Evolutionary conservation across 2,329 filamentous ascomycete genomes (phyloP), one percentile per base, ranked within the genome.

Genomic region (Xylaria hypoxylon): DNA sequence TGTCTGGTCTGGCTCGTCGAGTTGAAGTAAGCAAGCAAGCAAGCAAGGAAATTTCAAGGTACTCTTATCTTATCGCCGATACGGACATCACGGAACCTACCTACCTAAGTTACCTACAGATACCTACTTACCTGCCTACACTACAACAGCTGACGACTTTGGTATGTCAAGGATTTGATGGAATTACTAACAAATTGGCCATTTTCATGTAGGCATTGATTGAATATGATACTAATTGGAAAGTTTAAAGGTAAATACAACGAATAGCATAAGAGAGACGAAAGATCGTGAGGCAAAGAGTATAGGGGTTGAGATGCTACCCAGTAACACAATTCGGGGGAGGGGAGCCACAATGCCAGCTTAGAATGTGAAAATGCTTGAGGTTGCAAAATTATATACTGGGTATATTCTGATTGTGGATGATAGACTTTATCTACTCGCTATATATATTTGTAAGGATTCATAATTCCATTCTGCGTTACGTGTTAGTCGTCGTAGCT

Each of bases 391-490:
- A 15, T 33, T 31, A 40, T 24, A n/a, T 40, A 42, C 5, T 33
- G 38, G n/a, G 40, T 53, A 17, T 33, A 42, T 48, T 57, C 10
- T 35, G 26, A 13, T 35, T 53, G 28, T 51, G 52, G 48, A 42
- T 6, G 4, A 31, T 53, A 5, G 11, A 6, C 7, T 62, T n/a
- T 56, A 57, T 62, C 5, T 60, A 40, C 15, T 11, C 33, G 8
- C 58, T 80, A 90, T 71, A 98, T 91, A 79, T 97, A 98, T 82
- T 98, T 98, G 85, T 98, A 98, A 0, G 95, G 95, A 81, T 97
- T 98, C 93, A 98, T 96, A 80, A 98, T 98, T 53, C 94, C 94
- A 73, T 97, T 97, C 93, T 97, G 74, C 24, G 59, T 52, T 53
- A n/a, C n/a, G 26, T 28, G 58, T 69, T 70, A 69, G 73, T 71